These are phyloP conservation scores for Amanita jacksonii DNA, from an alignment of 768 basidiomycete species.

Conservation along the genomic window DNA sequence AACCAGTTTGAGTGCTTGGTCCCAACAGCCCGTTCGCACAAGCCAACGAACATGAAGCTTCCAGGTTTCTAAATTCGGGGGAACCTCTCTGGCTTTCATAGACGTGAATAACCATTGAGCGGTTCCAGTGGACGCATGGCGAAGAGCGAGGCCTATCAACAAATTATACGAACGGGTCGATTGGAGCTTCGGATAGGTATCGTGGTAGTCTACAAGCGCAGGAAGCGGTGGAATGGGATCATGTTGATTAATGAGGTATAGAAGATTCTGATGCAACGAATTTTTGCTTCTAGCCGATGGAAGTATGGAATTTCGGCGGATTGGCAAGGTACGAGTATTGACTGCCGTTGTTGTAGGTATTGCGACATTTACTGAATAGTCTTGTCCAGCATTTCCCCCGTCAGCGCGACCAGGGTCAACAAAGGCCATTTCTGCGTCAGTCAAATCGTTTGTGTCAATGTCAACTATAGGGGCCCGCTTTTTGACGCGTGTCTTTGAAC, in stretches of 20 bases:
- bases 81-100: constrained; percentile 36
- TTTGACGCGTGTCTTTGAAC: neutral
- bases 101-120: constrained; percentile 33
- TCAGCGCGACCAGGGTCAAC: constrained; percentile 17
- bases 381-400: neutral
- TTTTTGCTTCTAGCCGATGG: constrained; percentile 21
- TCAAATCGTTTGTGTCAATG: constrained; percentile 17
- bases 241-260: constrained; percentile 25
- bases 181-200: constrained; percentile 24
- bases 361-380: neutral
- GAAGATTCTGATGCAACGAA: constrained; percentile 33
- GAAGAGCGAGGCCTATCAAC: constrained; percentile 39
- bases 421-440: constrained; percentile 17
- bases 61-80: constrained; percentile 42
- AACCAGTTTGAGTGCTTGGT: constrained; percentile 43
- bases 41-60: constrained; percentile 49
- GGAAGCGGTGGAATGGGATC: constrained; percentile 23
- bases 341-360: neutral
- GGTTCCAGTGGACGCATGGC: constrained; percentile 36
- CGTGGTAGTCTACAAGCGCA: constrained; percentile 42
- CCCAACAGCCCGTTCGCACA: constrained; percentile 47
- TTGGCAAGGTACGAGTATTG: neutral
- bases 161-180: constrained; percentile 38
- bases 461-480: neutral
- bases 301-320: constrained; percentile 6